phyloP scores from a whole-genome alignment of 176 grass and related monocot species.

The Dactylis glomerata region DNA sequence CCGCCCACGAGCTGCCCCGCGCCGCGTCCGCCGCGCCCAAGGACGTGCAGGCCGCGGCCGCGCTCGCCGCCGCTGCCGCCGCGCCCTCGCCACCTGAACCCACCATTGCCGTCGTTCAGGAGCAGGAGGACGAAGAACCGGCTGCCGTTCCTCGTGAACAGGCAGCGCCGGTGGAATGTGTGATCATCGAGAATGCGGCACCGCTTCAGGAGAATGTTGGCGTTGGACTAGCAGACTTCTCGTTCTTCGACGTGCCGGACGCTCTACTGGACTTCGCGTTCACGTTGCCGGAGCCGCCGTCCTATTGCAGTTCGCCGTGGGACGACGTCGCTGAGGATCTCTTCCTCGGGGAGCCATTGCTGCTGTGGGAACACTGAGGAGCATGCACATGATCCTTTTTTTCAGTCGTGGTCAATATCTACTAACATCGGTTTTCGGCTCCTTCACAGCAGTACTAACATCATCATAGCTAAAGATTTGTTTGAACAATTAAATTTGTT shows the following conservation, averaged over 20 bases:
- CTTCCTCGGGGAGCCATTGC: conserved; percentile 39
- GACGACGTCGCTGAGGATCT: conserved; percentile 14
- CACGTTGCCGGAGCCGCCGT: neutral
- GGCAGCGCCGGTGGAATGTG: neutral
- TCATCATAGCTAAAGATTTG: neutral
- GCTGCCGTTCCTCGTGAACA: neutral
- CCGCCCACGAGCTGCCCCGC: conserved; percentile 54
- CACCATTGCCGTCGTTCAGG: neutral
- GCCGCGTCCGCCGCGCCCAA: conserved; percentile 61
- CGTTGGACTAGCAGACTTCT: neutral
- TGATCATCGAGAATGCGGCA: neutral
- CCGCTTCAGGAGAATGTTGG: too few relatives aligned
- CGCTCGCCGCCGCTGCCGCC: conserved; percentile 44
- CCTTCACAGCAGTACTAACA: neutral
- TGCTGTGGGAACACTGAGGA: conserved; percentile 51
- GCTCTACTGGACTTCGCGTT: conserved; percentile 21
- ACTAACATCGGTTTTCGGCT: neutral
- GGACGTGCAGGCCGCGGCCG: conserved; percentile 78
- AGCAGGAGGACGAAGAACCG: neutral
- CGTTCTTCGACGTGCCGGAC: conserved; percentile 36
- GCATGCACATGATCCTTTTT: neutral
- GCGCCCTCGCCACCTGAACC: neutral
- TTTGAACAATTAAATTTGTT: neutral
- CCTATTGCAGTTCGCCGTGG: conserved; percentile 26
- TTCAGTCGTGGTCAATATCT: neutral